Evolutionary conservation across 495 filamentous ascomycete genomes (phyloP), one percentile per base, ranked within the genome.

Genomic region (Penicillium goetzii): DNA sequence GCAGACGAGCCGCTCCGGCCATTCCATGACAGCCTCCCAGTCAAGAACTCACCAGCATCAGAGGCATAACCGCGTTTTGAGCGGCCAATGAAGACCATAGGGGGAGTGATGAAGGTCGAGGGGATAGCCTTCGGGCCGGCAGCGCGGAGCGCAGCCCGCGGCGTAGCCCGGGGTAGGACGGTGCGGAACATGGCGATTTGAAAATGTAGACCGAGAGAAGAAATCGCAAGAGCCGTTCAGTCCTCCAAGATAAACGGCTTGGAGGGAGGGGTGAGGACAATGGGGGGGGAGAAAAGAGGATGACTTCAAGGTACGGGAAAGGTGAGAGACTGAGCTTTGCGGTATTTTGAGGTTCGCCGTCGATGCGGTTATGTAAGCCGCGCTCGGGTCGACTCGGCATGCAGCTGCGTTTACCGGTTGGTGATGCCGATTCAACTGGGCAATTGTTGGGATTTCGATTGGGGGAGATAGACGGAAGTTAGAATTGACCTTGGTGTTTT

Each of bases 61-160:
- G 90, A 89, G 59, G 92, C 92, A 79, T 92, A 97, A 56, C 84
- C 84, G 72, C 87, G 85, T 80, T 86, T 82, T 76, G 83, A 83
- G 72, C 83, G 81, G 69, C 83, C 83, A 69, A 88, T 73, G 62
- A 87, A 72, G 67, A 80, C 67, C 67, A 78, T 79, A 58, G 84
- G 78, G 67, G 84, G 77, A 77, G 84, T 81, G 74, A 87, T 78
- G 81, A 74, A 79, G 81, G 73, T 70, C 79, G 87, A 74, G 84
- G 82, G 72, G 83, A 74, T 63, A 63, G 70, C 64, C 74, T 74
- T 74, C 60, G 75, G 75, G 66, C 72, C 73, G 71, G 67, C 76
- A 58, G 70, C 70, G 72, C 75, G 75, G 77, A 91, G 82, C 68
- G 84, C 83, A 78, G 88, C 83, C 84, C 85, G 86, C 73, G 86